These are phyloP conservation scores for Sclerotinia borealis DNA, from an alignment of 2,329 filamentous ascomycete genomes.

Conservation along the genomic window DNA sequence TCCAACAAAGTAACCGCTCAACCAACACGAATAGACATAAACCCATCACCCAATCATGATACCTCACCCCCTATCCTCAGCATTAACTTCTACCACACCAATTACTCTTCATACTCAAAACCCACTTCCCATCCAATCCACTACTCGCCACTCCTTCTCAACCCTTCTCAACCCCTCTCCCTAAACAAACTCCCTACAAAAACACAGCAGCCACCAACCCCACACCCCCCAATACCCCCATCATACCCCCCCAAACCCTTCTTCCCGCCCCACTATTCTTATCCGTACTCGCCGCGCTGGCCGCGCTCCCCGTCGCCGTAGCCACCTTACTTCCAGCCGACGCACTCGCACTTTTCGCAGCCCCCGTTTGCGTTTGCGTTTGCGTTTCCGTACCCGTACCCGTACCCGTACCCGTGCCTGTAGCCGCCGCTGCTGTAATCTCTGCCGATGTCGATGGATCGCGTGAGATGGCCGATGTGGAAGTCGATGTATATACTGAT, in stretches of 20 bases:
- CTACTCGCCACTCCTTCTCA: not conserved
- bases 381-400: slow-evolving; percentile 5
- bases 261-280: not conserved
- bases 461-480: slow-evolving; percentile 18
- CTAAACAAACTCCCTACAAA: not conserved
- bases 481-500: slow-evolving; percentile 19
- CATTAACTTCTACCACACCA: not conserved
- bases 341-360: slow-evolving; percentile 9
- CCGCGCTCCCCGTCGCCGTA: slow-evolving; percentile 13
- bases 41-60: not conserved
- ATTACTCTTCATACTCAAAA: not conserved
- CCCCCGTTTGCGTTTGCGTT: slow-evolving; percentile 2
- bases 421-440: slow-evolving; percentile 1
- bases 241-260: not conserved
- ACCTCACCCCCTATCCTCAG: not conserved
- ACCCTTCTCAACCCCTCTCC: too few relatives aligned
- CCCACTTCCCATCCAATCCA: too few relatives aligned
- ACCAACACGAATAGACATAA: not conserved
- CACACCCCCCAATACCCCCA: not conserved
- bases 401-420: not conserved
- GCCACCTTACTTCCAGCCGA: slow-evolving; percentile 9
- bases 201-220: not conserved
- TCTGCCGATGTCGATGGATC: slow-evolving; percentile 14
- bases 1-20: not conserved
- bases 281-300: not conserved